Base-by-base conservation (phyloP, 495 filamentous ascomycete genomes). In the Pyronema domesticum region DNA sequence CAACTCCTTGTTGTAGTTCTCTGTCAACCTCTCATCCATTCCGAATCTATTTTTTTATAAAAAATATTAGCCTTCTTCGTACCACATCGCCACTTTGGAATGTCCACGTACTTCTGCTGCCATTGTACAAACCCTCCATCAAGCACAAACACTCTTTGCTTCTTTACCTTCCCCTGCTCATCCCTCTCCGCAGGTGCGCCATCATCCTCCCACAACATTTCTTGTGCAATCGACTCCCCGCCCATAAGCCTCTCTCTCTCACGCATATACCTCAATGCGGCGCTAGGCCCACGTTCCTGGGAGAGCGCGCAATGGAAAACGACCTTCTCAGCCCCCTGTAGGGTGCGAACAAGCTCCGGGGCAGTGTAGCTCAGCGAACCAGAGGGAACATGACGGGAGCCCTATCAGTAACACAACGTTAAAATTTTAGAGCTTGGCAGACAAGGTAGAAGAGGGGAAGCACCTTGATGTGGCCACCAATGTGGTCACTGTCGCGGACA, bases 231-330 rank as follows among this genome's bases (percentile, higher is more conserved):
- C 35, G 50, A 53, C 10, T 53, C 50, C 3, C n/a, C 11, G 1
- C 50, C 50, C 11, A 53, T 7, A 17, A 76, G 54, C 55, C 72
- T 66, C 52, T 79, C 73, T 51, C 77, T 72, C 68, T 82, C 82
- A 18, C 80, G 70, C 56, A 86, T 57, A 63, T 89, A 89, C 63
- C 70, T 60, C 54, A 83, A 60, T 9, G 85, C 85, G 37, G 85
- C 83, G 30, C 68, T 68, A 1, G 85, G 85, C 0, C 85, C 85
- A 3, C 91, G 76, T 69, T 91, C 83, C 71, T 96, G 91, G 58
- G 82, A 86, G 34, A 96, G 71, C n/a, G 85, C 82, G 69, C 91
- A 98, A 69, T 98, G 93, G 67, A 98, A 98, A 14, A 98, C 78
- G 18, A 98, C 85, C 40, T 74, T 80, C 43, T 93, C 75, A 63